Percentiles rank a stretch among this genome's conserved stretches.
These are phyloP conservation scores for Lachnellula arida DNA, from an alignment of 2,329 filamentous ascomycete species.

Conservation along the genomic window DNA sequence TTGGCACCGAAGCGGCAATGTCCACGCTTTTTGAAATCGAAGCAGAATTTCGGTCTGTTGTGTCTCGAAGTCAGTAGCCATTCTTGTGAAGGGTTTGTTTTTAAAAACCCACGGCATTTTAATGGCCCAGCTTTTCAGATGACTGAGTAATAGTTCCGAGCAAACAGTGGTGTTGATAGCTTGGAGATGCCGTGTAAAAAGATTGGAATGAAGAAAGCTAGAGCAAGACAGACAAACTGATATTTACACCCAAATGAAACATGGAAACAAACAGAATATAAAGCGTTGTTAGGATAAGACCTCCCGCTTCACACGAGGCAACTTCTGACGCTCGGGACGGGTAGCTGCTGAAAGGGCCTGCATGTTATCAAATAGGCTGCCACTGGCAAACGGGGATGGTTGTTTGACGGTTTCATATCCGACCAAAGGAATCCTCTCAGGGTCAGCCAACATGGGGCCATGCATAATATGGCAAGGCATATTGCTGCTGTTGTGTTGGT, in stretches of 20 bases:
- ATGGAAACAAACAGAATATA: constrained; percentile 4
- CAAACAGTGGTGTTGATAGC: constrained; percentile 2
- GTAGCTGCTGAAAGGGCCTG: constrained; percentile 9
- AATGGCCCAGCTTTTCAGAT: constrained; percentile 6
- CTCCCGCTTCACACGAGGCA: not conserved
- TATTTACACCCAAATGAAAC: no score
- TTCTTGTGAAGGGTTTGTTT: constrained; percentile 8
- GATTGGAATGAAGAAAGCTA: constrained; percentile 4
- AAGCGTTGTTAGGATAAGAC: constrained; percentile 6
- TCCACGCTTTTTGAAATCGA: constrained; percentile 17
- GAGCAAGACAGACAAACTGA: not conserved
- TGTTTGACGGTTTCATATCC: constrained; percentile 6
- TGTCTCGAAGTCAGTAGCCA: constrained; percentile 14
- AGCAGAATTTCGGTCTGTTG: constrained; percentile 18
- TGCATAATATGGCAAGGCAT: no score
- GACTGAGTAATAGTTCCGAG: constrained; percentile 11
- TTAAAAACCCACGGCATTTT: constrained; percentile 16
- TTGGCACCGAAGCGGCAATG: constrained; percentile 16
- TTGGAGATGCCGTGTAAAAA: constrained; percentile 3
- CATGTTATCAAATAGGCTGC: constrained; percentile 9
- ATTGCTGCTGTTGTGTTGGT: no score
- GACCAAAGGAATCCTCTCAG: constrained; percentile 2
- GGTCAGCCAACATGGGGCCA: not conserved
- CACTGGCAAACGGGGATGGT: constrained; percentile 8
- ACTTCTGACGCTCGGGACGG: constrained; percentile 5